These are phyloP conservation scores for Rhizodiscina lignyota DNA, from an alignment of 495 filamentous ascomycete species.

Conservation along the genomic window DNA sequence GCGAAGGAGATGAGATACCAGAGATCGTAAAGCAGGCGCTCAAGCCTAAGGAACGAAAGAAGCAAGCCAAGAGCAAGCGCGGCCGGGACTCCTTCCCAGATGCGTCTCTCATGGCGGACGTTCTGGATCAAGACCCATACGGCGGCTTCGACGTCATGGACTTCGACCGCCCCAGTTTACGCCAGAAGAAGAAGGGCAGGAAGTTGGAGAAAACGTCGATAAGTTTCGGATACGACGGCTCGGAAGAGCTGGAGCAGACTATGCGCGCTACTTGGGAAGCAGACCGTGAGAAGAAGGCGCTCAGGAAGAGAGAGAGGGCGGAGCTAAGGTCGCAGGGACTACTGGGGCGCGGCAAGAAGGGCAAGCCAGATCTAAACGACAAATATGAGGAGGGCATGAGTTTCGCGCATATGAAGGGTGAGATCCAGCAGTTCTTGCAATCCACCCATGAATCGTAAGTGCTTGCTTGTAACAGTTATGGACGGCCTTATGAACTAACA, in stretches of 20 bases:
- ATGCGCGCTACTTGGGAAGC: conserved; percentile 50
- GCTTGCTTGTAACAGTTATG: not conserved
- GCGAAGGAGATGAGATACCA: conserved; percentile 11
- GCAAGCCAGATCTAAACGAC: conserved; percentile 45
- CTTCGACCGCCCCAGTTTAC: conserved; percentile 45
- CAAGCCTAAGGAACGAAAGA: too few relatives aligned
- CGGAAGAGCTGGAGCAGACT: conserved; percentile 53
- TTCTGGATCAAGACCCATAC: conserved; percentile 42
- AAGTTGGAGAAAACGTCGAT: conserved; percentile 26
- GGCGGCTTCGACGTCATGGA: conserved; percentile 74
- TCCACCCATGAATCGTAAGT: conserved; percentile 46
- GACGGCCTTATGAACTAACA: not conserved
- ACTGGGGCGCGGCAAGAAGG: conserved; percentile 43
- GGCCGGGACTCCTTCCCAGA: conserved; percentile 29
- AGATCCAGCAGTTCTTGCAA: conserved; percentile 55
- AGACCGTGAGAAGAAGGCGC: conserved; percentile 69
- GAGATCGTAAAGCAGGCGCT: too few relatives aligned
- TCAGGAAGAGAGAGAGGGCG: conserved; percentile 62
- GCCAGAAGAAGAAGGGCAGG: conserved; percentile 38
- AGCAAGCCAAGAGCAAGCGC: conserved; percentile 5
- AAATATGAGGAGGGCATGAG: conserved; percentile 63
- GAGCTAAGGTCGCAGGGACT: conserved; percentile 62
- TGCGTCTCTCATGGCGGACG: conserved; percentile 48
- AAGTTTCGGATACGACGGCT: conserved; percentile 15
- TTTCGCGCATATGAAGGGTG: conserved; percentile 49